Conservation (phyloP, 805 yeast species). For the Metschnikowia orientalis region DNA sequence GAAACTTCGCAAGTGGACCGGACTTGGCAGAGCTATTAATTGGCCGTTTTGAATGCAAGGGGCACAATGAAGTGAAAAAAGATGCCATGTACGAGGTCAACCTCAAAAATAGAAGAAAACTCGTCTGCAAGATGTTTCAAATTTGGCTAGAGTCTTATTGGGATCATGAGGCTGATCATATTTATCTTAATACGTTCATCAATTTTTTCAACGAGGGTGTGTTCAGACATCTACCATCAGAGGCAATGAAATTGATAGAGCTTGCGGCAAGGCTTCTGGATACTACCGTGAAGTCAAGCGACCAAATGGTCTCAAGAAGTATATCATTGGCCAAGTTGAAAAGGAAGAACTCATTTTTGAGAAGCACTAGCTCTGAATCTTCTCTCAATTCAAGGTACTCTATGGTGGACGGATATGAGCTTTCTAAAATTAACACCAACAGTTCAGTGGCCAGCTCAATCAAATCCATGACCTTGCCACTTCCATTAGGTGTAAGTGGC, state of each 20-base stretch:
- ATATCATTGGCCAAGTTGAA: slow-evolving; percentile 35
- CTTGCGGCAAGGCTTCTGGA: slow-evolving; percentile 54
- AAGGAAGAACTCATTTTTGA: slow-evolving; percentile 34
- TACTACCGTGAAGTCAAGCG: slow-evolving; percentile 21
- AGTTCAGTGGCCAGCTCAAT: slow-evolving; percentile 40
- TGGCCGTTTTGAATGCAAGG: slow-evolving; percentile 15
- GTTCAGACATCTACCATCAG: slow-evolving; percentile 58
- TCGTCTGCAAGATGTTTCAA: slow-evolving; percentile 66
- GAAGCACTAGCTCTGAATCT: slow-evolving; percentile 19
- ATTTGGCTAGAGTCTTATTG: slow-evolving; percentile 91
- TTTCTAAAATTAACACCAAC: slow-evolving; percentile 47
- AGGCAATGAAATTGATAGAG: slow-evolving; percentile 57
- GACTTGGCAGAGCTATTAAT: slow-evolving; percentile 60
- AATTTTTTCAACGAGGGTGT: slow-evolving; percentile 78
- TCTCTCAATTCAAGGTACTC: slow-evolving; percentile 34
- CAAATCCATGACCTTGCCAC: slow-evolving; percentile 38
- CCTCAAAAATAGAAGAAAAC: slow-evolving; percentile 57
- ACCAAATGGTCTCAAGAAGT: slow-evolving; percentile 52
- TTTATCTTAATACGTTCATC: slow-evolving; percentile 61
- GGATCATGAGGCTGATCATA: slow-evolving; percentile 60
- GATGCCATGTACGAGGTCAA: slow-evolving; percentile 28
- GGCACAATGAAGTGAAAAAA: slow-evolving; percentile 30
- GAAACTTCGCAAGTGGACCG: slow-evolving; percentile 62
- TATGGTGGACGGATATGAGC: slow-evolving; percentile 55
- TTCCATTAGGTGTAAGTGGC: slow-evolving; percentile 42